phyloP scores from a whole-genome alignment of 2,329 filamentous ascomycete species.

The Trichoderma lentiforme region DNA sequence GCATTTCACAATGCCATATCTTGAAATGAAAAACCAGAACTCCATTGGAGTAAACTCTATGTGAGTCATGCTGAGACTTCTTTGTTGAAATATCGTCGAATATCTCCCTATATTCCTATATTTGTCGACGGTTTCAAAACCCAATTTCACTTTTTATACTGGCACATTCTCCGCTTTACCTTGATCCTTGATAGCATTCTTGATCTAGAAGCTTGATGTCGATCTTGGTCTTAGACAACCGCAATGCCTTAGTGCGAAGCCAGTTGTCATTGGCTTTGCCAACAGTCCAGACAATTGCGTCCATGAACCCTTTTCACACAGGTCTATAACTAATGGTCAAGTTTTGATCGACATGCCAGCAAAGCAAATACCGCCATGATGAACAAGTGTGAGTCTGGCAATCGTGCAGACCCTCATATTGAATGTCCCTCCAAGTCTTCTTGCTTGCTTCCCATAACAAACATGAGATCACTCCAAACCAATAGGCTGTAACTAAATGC shows the following conservation, averaged over 20 bases:
- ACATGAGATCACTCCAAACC: background rate
- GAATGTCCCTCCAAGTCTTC: background rate
- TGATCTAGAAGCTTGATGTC: background rate
- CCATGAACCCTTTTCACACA: too few relatives aligned
- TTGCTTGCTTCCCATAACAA: background rate
- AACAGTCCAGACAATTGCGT: too few relatives aligned
- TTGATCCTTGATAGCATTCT: background rate
- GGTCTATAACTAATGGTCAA: background rate
- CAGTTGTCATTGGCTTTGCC: background rate
- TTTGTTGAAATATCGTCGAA: background rate
- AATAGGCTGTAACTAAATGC: background rate
- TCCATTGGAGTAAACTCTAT: background rate
- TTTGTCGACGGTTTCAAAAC: too few relatives aligned
- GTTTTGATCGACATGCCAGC: background rate
- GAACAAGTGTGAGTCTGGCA: background rate
- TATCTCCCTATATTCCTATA: background rate
- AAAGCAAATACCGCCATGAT: background rate
- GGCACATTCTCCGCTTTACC: too few relatives aligned
- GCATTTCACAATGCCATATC: background rate
- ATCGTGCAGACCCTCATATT: fast-evolving
- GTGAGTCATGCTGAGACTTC: background rate
- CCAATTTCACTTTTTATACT: background rate
- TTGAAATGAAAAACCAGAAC: background rate
- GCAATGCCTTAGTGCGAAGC: background rate
- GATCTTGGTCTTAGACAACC: too few relatives aligned